Base-by-base conservation (phyloP, 108 stramenopile genomes). In the Bacterosira constricta region DNA sequence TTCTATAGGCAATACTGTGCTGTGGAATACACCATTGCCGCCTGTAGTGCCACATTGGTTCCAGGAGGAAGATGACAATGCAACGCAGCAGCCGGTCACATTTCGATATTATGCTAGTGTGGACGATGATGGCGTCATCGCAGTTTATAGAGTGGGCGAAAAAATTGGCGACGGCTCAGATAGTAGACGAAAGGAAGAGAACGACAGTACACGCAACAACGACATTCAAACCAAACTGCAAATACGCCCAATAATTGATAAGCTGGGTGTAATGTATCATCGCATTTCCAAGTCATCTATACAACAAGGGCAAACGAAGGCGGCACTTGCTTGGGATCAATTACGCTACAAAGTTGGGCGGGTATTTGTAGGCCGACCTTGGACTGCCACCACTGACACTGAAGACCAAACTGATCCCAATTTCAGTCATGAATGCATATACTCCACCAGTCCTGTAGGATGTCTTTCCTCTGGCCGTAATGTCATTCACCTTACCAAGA, bases 91-190 rank as follows among this genome's bases (percentile, higher is more conserved):
- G 38, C 55, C 63, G 0, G 44, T 64, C 8, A 42, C 56, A 11
- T 80, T 71, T 61, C 65, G n/a, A n/a, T 89, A 86, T 54, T 66
- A 88, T 77, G 85, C 87, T 1, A 81, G 86, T 45, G 55, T 93
- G 46, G 91, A 90, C 63, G 82, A 88, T 49, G 91, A 93, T 66
- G 91, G 91, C 15, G 76, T 83, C 0, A 74, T 93, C 25, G 83
- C 83, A 3, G 83, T 93, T n/a, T 93, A 93, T 47, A 50, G 78
- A 59, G 58, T 69, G 34, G 61, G 47, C 69, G 55, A 68, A 17
- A 49, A 13, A 38, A 44, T 20, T 29, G 17, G 18, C 11, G 44
- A 44, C 12, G 35, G 29, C 25, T 30, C 46, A 53, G 21, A 26
- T 39, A 38, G 0, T 21, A 17, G 29, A 56, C 34, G 31, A 9